Base-by-base conservation (phyloP, 305 asterid species). In the Fraxinus sp. region DNA sequence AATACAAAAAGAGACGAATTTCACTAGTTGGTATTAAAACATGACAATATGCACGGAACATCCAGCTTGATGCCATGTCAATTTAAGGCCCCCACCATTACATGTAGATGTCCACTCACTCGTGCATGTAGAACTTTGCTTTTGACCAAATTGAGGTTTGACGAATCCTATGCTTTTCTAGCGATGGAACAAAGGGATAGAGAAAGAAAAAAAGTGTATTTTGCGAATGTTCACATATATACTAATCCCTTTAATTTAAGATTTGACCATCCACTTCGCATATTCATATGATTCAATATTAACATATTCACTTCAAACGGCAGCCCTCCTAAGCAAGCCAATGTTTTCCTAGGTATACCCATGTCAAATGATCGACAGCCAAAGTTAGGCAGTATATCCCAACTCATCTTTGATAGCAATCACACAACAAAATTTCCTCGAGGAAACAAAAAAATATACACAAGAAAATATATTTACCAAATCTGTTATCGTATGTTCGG, bases 111-210 rank as follows among this genome's bases (percentile, higher is more conserved):
- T 78, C 83, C 81, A 64, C 74, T 13, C 87, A 79, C 83, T 66
- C 86, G 77, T 86, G 88, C 84, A 66, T 22, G 76, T n/a, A 70
- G 73, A 3, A 7, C 59, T 76, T 72, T 71, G 71, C 86, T 83
- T 81, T 89, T 89, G 92, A 89, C 92, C 85, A 77, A 75, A 76
- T 74, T 78, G 84, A 79, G 77, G 74, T 85, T 84, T 80, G 49
- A 76, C 82, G 89, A 86, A 86, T 86, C 87, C 77, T 84, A 86
- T 81, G 77, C 87, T 66, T 81, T 80, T 81, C 20, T 33, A 64
- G 73, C 52, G 64, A 36, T 76, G 46, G 82, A 39, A 84, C 74
- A 22, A 79, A 81, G 84, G 37, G 36, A 16, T 73, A 46, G 73
- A 77, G 46, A 75, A 77, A 49, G n/a, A 24, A 24, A 24, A 14